Conservation (phyloP, 2,329 filamentous ascomycete genomes). For the Pseudocercospora cruenta region DNA sequence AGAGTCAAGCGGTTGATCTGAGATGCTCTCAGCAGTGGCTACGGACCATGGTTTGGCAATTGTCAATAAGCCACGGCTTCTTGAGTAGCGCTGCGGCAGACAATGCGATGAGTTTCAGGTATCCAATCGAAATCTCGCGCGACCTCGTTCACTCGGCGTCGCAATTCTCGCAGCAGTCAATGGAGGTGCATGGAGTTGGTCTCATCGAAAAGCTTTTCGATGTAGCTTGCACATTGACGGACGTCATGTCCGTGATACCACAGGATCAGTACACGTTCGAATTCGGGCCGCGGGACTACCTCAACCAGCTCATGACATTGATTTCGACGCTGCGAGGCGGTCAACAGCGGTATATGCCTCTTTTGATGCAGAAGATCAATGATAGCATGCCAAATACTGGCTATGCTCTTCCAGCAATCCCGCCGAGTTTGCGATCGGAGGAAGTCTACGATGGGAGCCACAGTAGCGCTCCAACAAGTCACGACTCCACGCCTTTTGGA, state of each 20-base stretch:
- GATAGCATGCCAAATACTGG: constrained; percentile 51
- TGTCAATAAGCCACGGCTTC: constrained; percentile 67
- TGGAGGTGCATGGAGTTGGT: constrained; percentile 75
- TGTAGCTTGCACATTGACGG: constrained; percentile 71
- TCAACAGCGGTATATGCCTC: constrained; percentile 74
- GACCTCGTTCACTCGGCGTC: constrained; percentile 66
- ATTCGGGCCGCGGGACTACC: constrained; percentile 71
- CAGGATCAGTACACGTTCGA: constrained; percentile 62
- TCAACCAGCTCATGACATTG: constrained; percentile 69
- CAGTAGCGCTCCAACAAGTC: constrained; percentile 34
- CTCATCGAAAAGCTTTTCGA: constrained; percentile 83
- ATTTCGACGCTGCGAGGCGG: constrained; percentile 73
- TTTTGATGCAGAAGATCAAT: constrained; percentile 75
- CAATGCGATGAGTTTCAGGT: constrained; percentile 64
- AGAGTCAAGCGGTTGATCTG: constrained; percentile 70
- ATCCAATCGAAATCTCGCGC: constrained; percentile 64
- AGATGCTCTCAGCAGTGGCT: constrained; percentile 73
- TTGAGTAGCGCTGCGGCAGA: constrained; percentile 63
- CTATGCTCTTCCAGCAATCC: constrained; percentile 33
- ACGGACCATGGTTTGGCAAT: constrained; percentile 71
- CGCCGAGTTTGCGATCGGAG: constrained; percentile 31
- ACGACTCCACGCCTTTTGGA: constrained; percentile 36
- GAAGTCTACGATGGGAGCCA: constrained; percentile 37
- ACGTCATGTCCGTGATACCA: constrained; percentile 68
- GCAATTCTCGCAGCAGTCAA: constrained; percentile 70